A percentile compares a stretch with the other conserved stretches of the same genome.
phyloP scores from a whole-genome alignment of 805 yeast species.

The Pichia sporocuriosa region DNA sequence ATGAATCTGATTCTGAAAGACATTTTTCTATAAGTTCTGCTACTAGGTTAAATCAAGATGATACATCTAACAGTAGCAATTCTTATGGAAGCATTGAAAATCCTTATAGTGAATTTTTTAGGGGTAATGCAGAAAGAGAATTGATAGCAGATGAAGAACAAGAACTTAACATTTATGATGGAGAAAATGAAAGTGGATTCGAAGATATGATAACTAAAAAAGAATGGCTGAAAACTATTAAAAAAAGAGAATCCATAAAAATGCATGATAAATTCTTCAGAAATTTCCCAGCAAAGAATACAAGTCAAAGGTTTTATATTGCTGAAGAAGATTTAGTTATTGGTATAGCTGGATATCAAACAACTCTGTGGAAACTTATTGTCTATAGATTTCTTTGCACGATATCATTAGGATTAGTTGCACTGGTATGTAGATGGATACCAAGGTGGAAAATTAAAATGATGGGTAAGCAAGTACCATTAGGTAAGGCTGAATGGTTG shows the following conservation, averaged over 20 bases:
- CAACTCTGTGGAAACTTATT: constrained; percentile 39
- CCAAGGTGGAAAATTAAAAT: constrained; percentile 67
- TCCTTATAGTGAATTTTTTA: constrained; percentile 16
- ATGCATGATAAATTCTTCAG: constrained; percentile 41
- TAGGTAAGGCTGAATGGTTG: constrained; percentile 87
- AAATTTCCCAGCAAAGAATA: constrained; percentile 34
- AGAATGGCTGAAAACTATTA: constrained; percentile 11
- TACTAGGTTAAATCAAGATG: constrained; percentile 1
- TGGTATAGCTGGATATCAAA: constrained; percentile 85
- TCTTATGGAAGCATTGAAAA: constrained; percentile 13
- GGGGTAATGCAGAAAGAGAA: constrained; percentile 15
- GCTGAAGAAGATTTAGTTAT: constrained; percentile 94
- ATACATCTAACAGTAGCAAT: neutral
- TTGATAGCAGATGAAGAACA: constrained; percentile 14
- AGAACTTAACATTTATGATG: constrained; percentile 11
- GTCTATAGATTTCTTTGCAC: constrained; percentile 50
- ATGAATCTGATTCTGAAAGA: constrained; percentile 10
- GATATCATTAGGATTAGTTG: constrained; percentile 64
- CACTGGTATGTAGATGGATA: constrained; percentile 74
- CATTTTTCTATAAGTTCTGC: neutral
- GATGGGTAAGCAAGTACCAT: constrained; percentile 57
- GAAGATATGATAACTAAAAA: constrained; percentile 9
- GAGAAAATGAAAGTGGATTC: constrained; percentile 19
- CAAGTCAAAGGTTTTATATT: constrained; percentile 77
- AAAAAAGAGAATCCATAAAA: constrained; percentile 21